Conservation (phyloP, 164 flowering plant genomes). For the Annona squamosa region DNA sequence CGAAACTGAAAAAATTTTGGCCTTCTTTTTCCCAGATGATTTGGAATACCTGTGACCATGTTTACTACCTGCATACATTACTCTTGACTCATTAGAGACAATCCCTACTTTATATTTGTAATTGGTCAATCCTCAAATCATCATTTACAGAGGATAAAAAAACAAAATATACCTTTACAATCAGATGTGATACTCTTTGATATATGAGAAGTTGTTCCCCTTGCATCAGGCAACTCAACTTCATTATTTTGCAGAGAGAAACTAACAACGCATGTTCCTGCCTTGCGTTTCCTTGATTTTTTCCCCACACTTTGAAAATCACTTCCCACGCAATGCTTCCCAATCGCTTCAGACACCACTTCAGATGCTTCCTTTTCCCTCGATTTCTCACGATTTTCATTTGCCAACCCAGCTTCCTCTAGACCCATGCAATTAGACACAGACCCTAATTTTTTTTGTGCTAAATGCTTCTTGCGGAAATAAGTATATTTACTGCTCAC, state of each 20-base stretch:
- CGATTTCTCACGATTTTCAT: slow-evolving; percentile 19
- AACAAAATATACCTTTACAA: slow-evolving; percentile 31
- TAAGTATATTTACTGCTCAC: slow-evolving; percentile 39
- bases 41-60: slow-evolving; percentile 1
- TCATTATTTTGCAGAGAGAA: slow-evolving; percentile 10
- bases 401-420: slow-evolving; percentile 11
- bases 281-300: slow-evolving; percentile 11
- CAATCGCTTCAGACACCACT: slow-evolving; percentile 13
- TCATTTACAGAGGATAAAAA: not conserved
- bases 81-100: not conserved
- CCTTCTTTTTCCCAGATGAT: slow-evolving; percentile 9
- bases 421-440: slow-evolving; percentile 18
- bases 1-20: slow-evolving; percentile 11
- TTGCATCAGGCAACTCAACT: slow-evolving; percentile 6
- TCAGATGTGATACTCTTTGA: slow-evolving; percentile 10
- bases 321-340: slow-evolving; percentile 13
- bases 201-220: slow-evolving; percentile 14
- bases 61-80: slow-evolving; percentile 18
- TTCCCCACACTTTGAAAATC: slow-evolving; percentile 14
- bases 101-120: not conserved
- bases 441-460: slow-evolving; percentile 31
- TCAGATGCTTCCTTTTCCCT: slow-evolving; percentile 22
- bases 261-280: slow-evolving; percentile 12
- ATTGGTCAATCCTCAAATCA: too few relatives aligned
- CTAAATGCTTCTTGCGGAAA: slow-evolving; percentile 49